These are phyloP conservation scores for Solanum ossicruentum DNA, from an alignment of 257 asterid species.

Conservation along the genomic window DNA sequence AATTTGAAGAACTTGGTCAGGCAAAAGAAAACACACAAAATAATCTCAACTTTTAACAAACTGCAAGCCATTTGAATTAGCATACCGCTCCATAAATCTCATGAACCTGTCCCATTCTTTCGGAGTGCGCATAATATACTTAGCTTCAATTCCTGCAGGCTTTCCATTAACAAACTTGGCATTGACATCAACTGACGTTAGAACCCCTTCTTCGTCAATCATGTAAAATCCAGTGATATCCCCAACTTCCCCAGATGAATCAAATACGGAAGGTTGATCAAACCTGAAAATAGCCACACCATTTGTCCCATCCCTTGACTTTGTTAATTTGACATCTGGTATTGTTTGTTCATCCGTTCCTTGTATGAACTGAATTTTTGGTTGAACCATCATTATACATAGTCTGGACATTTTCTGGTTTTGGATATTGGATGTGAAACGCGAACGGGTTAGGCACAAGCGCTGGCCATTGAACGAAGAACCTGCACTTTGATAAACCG, in stretches of 20 bases:
- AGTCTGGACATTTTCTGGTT: slow-evolving; percentile 10
- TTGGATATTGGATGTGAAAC: slow-evolving; percentile 8
- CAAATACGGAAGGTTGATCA: slow-evolving; percentile 79
- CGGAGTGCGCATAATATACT: slow-evolving; percentile 69
- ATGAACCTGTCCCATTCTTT: slow-evolving; percentile 93
- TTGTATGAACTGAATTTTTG: slow-evolving; percentile 81
- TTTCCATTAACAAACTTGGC: slow-evolving; percentile 87
- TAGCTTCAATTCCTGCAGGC: slow-evolving; percentile 92
- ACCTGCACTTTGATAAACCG: slow-evolving; percentile 26
- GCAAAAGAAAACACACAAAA: slow-evolving; percentile 8
- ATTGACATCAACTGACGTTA: slow-evolving; percentile 79
- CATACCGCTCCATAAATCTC: slow-evolving; percentile 95
- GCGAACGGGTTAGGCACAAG: slow-evolving; percentile 20
- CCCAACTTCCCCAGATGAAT: slow-evolving; percentile 79
- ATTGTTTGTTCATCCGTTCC: slow-evolving; percentile 80
- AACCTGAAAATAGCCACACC: slow-evolving; percentile 85
- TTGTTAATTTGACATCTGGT: slow-evolving; percentile 88
- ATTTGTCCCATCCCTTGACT: slow-evolving; percentile 80
- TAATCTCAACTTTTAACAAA: slow-evolving; percentile 51
- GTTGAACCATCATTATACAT: slow-evolving; percentile 52
- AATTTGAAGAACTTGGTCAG: not conserved
- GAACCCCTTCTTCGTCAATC: slow-evolving; percentile 88
- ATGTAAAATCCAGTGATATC: slow-evolving; percentile 89
- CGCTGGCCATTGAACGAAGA: slow-evolving; percentile 66
- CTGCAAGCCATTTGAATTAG: slow-evolving; percentile 59